Percentiles rank a stretch among this genome's conserved stretches.
Conservation (phyloP, 169 alveolate species). For the Perkinsus chesapeaki region DNA sequence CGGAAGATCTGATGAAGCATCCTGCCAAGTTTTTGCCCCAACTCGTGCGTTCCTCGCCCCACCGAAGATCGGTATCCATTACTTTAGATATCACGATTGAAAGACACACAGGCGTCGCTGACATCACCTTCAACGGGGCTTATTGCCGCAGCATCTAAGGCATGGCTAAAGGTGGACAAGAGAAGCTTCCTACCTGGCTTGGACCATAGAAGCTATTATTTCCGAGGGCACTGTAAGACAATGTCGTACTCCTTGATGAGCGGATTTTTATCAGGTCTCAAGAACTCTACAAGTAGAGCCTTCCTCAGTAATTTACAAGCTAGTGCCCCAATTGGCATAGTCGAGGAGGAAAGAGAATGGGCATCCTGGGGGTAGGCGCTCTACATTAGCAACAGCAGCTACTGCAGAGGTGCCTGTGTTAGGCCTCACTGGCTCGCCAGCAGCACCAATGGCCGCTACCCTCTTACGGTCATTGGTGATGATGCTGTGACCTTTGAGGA, state of each 20-base stretch:
- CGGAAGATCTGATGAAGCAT: neutral
- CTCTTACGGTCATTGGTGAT: neutral
- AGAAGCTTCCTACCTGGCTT: neutral
- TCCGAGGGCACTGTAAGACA: neutral
- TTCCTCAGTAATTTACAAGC: neutral
- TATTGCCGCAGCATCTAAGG: neutral
- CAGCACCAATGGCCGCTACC: neutral
- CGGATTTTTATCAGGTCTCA: neutral
- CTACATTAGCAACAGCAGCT: too few species aligned
- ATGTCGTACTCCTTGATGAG: neutral
- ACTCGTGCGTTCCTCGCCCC: neutral
- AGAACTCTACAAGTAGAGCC: neutral
- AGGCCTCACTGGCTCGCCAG: neutral
- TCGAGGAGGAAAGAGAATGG: neutral
- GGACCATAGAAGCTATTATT: neutral
- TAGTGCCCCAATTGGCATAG: neutral
- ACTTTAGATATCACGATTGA: neutral
- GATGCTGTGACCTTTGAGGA: neutral
- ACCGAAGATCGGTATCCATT: neutral
- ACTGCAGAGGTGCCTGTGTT: too few species aligned
- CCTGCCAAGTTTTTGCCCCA: neutral
- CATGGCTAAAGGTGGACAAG: neutral
- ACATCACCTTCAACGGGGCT: neutral
- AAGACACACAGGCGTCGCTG: neutral
- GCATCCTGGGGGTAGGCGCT: neutral